Percentiles rank a stretch among this genome's conserved stretches.
Evolutionary conservation across 1,284 basidiomycete genomes (phyloP).

Genomic region (Neonothopanus nambi): DNA sequence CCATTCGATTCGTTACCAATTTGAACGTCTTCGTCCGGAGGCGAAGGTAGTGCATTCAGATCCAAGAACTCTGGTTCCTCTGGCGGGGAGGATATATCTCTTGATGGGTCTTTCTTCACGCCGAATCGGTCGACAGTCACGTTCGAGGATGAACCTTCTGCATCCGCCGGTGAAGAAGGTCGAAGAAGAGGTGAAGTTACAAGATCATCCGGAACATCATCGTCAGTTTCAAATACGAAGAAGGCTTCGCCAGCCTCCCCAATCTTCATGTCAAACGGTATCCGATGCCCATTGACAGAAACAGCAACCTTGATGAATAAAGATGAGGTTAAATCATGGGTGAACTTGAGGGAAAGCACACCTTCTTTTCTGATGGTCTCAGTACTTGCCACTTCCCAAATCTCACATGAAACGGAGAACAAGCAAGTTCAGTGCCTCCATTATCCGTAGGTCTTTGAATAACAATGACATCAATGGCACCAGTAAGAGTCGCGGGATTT

Average conservation of each 20-base stretch:
- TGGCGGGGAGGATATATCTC: conserved; percentile 20
- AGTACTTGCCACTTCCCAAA: conserved; percentile 99
- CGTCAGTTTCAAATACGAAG: conserved; percentile 97
- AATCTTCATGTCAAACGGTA: conserved; percentile 98
- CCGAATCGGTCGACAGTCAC: conserved; percentile 44
- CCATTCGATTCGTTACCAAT: neutral
- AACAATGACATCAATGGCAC: conserved; percentile 97
- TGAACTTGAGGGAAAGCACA: conserved; percentile 28
- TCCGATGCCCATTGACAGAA: conserved; percentile 75
- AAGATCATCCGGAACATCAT: conserved; percentile 89
- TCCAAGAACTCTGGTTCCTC: conserved; percentile 68
- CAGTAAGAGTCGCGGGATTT: conserved; percentile 92
- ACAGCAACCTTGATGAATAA: conserved; percentile 66
- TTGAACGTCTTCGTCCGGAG: conserved; percentile 14
- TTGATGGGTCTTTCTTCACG: conserved; percentile 34
- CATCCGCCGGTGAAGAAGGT: conserved; percentile 48
- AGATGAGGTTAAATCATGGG: neutral
- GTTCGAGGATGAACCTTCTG: conserved; percentile 21
- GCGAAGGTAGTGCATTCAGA: conserved; percentile 45
- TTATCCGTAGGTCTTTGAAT: conserved; percentile 71
- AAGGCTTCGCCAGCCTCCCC: conserved; percentile 98
- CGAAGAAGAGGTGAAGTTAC: conserved; percentile 90
- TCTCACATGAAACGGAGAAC: conserved; percentile 96
- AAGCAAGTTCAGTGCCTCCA: conserved; percentile 75
- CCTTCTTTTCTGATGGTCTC: conserved; percentile 93